Conservation (phyloP, 2,329 filamentous ascomycete genomes). For the Aspergillus melleus region DNA sequence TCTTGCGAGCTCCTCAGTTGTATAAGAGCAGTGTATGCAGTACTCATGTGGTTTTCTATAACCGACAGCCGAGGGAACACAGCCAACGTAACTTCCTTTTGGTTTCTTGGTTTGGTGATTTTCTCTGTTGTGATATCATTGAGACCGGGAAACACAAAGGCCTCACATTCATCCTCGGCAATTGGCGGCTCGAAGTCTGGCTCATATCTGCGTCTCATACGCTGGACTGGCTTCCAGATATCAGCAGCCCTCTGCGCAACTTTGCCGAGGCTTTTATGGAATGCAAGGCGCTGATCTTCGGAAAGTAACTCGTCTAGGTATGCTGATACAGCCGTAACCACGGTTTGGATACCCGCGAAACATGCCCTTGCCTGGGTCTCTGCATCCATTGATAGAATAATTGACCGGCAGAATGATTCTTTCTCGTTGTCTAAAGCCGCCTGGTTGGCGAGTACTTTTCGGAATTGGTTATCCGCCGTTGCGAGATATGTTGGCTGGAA, state of each 20-base stretch:
- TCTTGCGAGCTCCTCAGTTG: neutral
- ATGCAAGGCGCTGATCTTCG: slow-evolving; percentile 7
- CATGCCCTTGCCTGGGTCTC: slow-evolving; percentile 9
- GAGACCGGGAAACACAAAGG: slow-evolving; percentile 9
- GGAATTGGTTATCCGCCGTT: slow-evolving; percentile 11
- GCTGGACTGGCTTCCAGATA: slow-evolving; percentile 16
- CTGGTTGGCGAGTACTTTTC: slow-evolving; percentile 13
- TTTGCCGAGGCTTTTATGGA: slow-evolving; percentile 13
- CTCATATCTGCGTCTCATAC: slow-evolving; percentile 12
- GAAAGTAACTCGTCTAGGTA: slow-evolving; percentile 7
- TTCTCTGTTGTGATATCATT: neutral
- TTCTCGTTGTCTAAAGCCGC: slow-evolving; percentile 20
- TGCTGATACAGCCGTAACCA: slow-evolving; percentile 1
- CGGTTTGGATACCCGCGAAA: slow-evolving; percentile 1
- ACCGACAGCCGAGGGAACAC: slow-evolving; percentile 6
- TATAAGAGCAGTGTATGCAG: slow-evolving; percentile 1
- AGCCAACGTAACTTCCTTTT: neutral
- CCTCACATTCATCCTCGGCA: slow-evolving; percentile 12
- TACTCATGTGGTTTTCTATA: slow-evolving; percentile 2
- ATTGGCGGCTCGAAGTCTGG: slow-evolving; percentile 12
- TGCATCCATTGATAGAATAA: slow-evolving; percentile 20
- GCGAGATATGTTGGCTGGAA: slow-evolving; percentile 36
- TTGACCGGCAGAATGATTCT: slow-evolving; percentile 20
- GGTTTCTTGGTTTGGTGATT: neutral
- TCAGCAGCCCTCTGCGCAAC: slow-evolving; percentile 14